phyloP scores from a whole-genome alignment of 2,329 filamentous ascomycete species.

The Colletotrichum echinochloae region DNA sequence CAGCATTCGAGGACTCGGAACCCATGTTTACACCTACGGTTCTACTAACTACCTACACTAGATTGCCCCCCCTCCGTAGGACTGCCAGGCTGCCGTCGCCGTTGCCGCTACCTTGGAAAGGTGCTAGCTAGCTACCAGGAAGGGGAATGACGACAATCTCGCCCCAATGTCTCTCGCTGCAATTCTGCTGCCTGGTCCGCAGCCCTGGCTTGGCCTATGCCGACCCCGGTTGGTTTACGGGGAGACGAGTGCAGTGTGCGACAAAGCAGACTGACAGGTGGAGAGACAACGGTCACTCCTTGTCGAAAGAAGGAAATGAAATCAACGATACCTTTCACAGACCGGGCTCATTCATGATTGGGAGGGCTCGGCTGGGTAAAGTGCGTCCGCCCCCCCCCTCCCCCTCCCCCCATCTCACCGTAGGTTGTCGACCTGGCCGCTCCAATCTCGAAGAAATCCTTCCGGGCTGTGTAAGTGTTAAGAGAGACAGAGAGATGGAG shows the following conservation, averaged over 20 bases:
- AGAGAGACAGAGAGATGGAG: neutral
- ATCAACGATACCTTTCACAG: neutral
- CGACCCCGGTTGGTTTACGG: neutral
- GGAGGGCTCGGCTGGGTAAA: neutral
- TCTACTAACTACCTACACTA: neutral
- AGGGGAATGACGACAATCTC: neutral
- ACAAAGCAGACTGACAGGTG: neutral
- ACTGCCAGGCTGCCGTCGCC: neutral
- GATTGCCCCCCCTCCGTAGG: neutral
- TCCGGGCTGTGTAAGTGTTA: neutral
- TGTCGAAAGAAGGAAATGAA: neutral
- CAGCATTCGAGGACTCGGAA: neutral
- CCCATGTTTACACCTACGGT: neutral
- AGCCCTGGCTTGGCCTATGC: neutral
- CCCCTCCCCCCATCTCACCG: neutral
- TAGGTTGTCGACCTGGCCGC: neutral
- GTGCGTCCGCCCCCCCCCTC: neutral
- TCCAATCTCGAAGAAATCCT: neutral
- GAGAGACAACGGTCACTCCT: neutral
- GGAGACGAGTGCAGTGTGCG: neutral
- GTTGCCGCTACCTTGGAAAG: neutral
- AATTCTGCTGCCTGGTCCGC: neutral
- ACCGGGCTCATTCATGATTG: neutral
- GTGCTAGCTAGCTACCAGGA: no score
- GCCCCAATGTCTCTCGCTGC: neutral